A percentile compares a stretch with the other conserved stretches of the same genome.
Conservation (phyloP, 768 basidiomycete genomes). For the Boletales sp. region DNA sequence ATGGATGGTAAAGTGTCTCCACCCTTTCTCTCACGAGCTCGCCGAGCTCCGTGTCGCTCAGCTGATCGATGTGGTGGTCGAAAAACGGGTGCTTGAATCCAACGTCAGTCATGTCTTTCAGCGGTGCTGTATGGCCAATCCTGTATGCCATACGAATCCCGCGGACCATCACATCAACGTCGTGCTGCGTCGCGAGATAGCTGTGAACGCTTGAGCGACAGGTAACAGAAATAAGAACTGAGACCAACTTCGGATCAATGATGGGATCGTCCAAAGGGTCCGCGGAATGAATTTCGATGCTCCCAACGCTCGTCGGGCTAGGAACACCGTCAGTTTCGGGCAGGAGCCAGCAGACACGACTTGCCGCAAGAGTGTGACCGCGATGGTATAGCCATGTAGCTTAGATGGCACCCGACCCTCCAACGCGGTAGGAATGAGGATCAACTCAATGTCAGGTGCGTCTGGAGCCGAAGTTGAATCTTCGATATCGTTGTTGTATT, state of each 20-base stretch:
- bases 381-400: slow-evolving; percentile 18
- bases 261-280: slow-evolving; percentile 40
- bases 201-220: slow-evolving; percentile 21
- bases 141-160: slow-evolving; percentile 37
- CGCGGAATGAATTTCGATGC: slow-evolving; percentile 36
- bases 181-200: slow-evolving; percentile 41
- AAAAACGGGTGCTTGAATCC: slow-evolving; percentile 26
- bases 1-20: slow-evolving; percentile 44
- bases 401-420: neutral
- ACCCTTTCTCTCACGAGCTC: slow-evolving; percentile 31
- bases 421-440: slow-evolving; percentile 10
- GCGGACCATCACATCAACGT: slow-evolving; percentile 38
- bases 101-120: slow-evolving; percentile 35
- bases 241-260: slow-evolving; percentile 41
- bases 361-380: slow-evolving; percentile 23
- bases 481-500: slow-evolving; percentile 26
- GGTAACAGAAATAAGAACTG: neutral
- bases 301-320: slow-evolving; percentile 45
- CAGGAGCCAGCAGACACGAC: neutral
- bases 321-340: neutral
- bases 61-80: slow-evolving; percentile 35
- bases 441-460: slow-evolving; percentile 29
- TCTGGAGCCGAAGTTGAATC: slow-evolving; percentile 28
- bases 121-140: slow-evolving; percentile 37
- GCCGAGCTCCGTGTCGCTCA: slow-evolving; percentile 34